phyloP scores from a whole-genome alignment of 371 early-diverging fungal genomes.

The Polyrhizophydium stewartii region DNA sequence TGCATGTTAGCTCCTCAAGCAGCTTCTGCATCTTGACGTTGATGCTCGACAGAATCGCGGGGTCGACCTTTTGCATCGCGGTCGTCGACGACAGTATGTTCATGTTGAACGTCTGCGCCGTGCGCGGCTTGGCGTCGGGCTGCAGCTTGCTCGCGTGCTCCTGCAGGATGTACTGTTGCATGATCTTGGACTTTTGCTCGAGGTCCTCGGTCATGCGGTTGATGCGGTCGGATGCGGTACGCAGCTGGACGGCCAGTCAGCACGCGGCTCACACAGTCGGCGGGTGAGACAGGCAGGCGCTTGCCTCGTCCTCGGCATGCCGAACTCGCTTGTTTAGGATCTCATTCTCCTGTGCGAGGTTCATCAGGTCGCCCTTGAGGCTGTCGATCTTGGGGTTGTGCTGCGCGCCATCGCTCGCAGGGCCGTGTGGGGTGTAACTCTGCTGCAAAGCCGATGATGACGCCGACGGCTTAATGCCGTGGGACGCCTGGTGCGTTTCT shows the following conservation, averaged over 20 bases:
- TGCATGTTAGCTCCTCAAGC: constrained; percentile 30
- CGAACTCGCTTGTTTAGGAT: constrained; percentile 29
- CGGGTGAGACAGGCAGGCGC: background rate
- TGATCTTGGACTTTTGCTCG: constrained; percentile 40
- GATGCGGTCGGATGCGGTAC: constrained; percentile 19
- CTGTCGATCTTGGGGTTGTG: background rate
- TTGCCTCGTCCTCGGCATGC: constrained; percentile 43
- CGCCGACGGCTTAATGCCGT: too few relatives aligned
- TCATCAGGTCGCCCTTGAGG: constrained; percentile 32
- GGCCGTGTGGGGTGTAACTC: too few relatives aligned
- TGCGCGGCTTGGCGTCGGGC: constrained; percentile 28
- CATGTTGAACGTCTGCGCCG: constrained; percentile 27
- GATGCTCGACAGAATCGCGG: constrained; percentile 35
- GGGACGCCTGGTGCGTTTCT: too few relatives aligned
- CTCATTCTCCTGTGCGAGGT: constrained; percentile 42
- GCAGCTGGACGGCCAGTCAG: constrained; percentile 13
- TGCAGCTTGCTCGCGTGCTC: constrained; percentile 38
- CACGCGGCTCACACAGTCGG: too few relatives aligned
- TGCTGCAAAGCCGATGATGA: too few relatives aligned
- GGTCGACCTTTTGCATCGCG: constrained; percentile 47
- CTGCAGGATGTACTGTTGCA: constrained; percentile 45
- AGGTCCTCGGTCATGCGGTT: constrained; percentile 30
- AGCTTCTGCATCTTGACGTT: constrained; percentile 53
- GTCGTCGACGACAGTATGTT: constrained; percentile 30
- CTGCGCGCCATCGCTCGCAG: background rate